A percentile compares a stretch with the other conserved stretches of the same genome.
phyloP scores from a whole-genome alignment of 2,329 filamentous ascomycete genomes.

The Pseudogymnoascus sp. region DNA sequence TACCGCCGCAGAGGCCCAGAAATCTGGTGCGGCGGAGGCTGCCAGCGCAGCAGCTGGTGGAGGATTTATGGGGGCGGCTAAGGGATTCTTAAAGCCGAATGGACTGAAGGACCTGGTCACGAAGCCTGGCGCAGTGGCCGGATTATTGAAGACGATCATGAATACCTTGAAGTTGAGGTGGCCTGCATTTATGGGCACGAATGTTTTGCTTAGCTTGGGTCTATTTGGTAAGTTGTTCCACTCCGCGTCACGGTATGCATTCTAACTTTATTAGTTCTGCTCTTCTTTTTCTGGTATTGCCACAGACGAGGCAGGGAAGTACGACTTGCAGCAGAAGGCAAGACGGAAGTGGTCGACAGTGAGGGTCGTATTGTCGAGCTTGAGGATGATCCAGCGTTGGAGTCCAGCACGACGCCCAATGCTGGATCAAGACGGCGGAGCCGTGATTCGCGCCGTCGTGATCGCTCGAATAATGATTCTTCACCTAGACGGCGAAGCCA shows the following conservation, averaged over 20 bases:
- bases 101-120: constrained; percentile 73
- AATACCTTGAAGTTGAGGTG: constrained; percentile 80
- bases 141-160: constrained; percentile 83
- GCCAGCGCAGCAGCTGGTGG: constrained; percentile 14
- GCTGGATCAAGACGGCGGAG: background rate
- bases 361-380: constrained; percentile 23
- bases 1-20: constrained; percentile 65
- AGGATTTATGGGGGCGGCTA: constrained; percentile 47
- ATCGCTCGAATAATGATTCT: background rate
- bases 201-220: constrained; percentile 82
- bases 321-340: constrained; percentile 44
- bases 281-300: constrained; percentile 97
- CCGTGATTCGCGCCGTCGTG: background rate
- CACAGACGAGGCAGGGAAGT: constrained; percentile 88
- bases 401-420: background rate
- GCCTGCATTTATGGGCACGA: constrained; percentile 85
- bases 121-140: constrained; percentile 78
- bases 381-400: constrained; percentile 21
- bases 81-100: constrained; percentile 61
- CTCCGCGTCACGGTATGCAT: background rate
- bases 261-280: constrained; percentile 48
- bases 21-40: constrained; percentile 29
- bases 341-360: constrained; percentile 16
- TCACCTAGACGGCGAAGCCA: background rate
- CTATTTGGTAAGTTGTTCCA: constrained; percentile 64